These are phyloP conservation scores for Tetrapisispora phaffii DNA, from an alignment of 805 yeast species.

Conservation along the genomic window DNA sequence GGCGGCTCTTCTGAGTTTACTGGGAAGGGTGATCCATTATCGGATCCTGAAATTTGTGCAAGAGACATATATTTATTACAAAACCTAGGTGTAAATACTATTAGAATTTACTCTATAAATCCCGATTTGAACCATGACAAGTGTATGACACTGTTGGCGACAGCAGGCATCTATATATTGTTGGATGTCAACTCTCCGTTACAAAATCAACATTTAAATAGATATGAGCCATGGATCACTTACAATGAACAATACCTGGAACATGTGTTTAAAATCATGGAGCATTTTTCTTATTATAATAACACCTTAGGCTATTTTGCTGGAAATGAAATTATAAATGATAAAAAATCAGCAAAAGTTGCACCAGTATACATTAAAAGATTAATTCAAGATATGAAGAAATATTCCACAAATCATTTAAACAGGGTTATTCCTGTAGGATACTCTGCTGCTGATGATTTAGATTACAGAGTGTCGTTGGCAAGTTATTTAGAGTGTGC, in stretches of 20 bases:
- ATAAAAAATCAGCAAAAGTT: slow-evolving; percentile 50
- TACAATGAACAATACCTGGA: slow-evolving; percentile 61
- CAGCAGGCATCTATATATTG: slow-evolving; percentile 85
- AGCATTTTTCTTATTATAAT: slow-evolving; percentile 73
- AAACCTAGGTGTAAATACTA: slow-evolving; percentile 74
- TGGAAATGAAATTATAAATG: slow-evolving; percentile 86
- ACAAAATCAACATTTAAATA: slow-evolving; percentile 64
- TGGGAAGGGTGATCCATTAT: slow-evolving; percentile 57
- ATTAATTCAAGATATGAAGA: slow-evolving; percentile 70
- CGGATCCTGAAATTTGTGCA: slow-evolving; percentile 62
- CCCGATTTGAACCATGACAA: slow-evolving; percentile 74
- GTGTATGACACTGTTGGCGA: slow-evolving; percentile 85
- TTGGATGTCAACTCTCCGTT: slow-evolving; percentile 88
- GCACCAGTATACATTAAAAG: slow-evolving; percentile 76
- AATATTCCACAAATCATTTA: slow-evolving; percentile 48
- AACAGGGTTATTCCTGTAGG: slow-evolving; percentile 78
- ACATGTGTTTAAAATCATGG: slow-evolving; percentile 69
- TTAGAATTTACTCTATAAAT: slow-evolving; percentile 80
- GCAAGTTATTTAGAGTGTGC: slow-evolving; percentile 76
- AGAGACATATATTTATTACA: slow-evolving; percentile 77
- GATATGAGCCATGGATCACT: slow-evolving; percentile 91
- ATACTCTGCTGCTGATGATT: slow-evolving; percentile 93
- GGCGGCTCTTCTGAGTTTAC: slow-evolving; percentile 80
- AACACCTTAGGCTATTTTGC: slow-evolving; percentile 88
- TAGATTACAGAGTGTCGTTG: slow-evolving; percentile 61